These are phyloP conservation scores for Dinochytrium kinnereticum DNA, from an alignment of 371 early-diverging fungal species.

Conservation along the genomic window DNA sequence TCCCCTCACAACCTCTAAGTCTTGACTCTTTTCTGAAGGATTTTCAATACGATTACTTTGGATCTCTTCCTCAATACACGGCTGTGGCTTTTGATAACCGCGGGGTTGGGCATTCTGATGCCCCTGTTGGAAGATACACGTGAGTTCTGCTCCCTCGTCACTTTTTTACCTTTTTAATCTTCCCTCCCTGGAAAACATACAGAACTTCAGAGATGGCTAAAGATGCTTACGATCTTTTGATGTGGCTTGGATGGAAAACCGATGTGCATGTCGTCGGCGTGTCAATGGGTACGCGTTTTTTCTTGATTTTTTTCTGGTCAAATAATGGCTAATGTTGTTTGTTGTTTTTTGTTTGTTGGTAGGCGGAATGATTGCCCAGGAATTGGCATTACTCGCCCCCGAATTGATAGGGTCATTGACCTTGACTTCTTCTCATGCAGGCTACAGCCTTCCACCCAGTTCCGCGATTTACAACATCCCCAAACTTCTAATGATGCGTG, in stretches of 20 bases:
- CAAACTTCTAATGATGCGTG: neutral
- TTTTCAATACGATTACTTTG: conserved; percentile 36
- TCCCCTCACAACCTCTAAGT: neutral
- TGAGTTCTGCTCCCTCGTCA: neutral
- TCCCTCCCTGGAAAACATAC: neutral
- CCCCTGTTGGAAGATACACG: conserved; percentile 23
- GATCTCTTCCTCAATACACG: conserved; percentile 27
- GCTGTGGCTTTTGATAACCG: conserved; percentile 38
- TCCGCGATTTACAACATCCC: conserved; percentile 17
- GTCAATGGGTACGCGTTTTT: conserved; percentile 29
- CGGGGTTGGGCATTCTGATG: conserved; percentile 36
- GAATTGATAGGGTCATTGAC: conserved; percentile 25
- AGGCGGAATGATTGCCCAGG: conserved; percentile 33
- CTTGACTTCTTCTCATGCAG: conserved; percentile 32
- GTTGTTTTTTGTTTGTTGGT: too few species aligned
- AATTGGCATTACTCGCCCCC: conserved; percentile 22
- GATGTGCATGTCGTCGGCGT: conserved; percentile 34
- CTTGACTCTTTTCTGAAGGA: conserved; percentile 13
- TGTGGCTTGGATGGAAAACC: conserved; percentile 26
- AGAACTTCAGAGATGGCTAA: conserved; percentile 36
- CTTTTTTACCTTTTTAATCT: neutral
- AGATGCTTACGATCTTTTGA: conserved; percentile 31
- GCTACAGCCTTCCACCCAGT: conserved; percentile 19
- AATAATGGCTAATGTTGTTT: neutral
- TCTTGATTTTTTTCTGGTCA: neutral